Evolutionary conservation across 2,329 filamentous ascomycete genomes (phyloP).

Genomic region (Cercospora sp.): DNA sequence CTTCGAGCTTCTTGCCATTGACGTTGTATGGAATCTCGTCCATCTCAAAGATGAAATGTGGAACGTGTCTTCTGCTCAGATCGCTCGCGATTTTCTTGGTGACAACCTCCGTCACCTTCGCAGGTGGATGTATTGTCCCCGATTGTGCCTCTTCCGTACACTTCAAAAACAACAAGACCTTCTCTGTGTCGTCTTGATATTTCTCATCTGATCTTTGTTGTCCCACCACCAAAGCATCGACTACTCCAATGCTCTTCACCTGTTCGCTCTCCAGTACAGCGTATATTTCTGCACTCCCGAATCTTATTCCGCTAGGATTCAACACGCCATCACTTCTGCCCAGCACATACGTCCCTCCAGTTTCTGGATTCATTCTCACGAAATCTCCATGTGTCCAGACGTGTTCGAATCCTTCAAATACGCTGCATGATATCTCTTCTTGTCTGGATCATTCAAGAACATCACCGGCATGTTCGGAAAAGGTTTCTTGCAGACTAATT

Average conservation of each 20-base stretch:
- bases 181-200: not conserved
- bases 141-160: not conserved
- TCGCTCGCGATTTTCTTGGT: not conserved
- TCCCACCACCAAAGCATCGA: not conserved
- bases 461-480: conserved; percentile 71
- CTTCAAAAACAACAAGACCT: not conserved
- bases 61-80: not conserved
- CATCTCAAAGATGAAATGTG: not conserved
- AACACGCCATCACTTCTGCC: not conserved
- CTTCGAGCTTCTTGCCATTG: not conserved
- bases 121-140: not conserved
- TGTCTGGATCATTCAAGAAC: conserved; percentile 45
- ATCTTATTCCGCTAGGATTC: not conserved
- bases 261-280: not conserved
- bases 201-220: not conserved
- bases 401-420: conserved; percentile 35
- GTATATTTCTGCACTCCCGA: not conserved
- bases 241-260: not conserved
- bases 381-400: not conserved
- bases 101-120: not conserved
- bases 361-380: not conserved
- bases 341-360: not conserved
- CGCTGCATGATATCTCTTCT: conserved; percentile 43
- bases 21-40: not conserved
- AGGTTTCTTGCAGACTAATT: conserved; percentile 65